These are phyloP conservation scores for Colletotrichum eremochloae DNA, from an alignment of 2,329 filamentous ascomycete species.

Conservation along the genomic window DNA sequence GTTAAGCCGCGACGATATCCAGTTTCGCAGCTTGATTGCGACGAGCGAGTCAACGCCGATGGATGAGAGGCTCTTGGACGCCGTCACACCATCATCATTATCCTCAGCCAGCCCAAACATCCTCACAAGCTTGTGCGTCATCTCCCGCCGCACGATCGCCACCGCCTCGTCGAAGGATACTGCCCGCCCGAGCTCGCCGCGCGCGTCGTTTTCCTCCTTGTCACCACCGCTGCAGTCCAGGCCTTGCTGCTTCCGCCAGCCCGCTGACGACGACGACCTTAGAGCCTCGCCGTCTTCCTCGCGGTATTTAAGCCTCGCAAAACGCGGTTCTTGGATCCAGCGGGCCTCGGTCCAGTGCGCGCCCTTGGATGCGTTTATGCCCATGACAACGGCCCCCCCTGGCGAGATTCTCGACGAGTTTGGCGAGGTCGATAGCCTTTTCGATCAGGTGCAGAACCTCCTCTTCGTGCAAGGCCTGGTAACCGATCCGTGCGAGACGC, in stretches of 20 bases:
- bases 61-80: conserved; percentile 31
- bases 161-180: conserved; percentile 7
- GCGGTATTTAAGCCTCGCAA: neutral
- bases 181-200: conserved; percentile 1
- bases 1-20: conserved; percentile 59
- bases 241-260: neutral
- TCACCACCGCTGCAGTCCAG: no score
- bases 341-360: conserved; percentile 4
- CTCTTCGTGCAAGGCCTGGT: neutral
- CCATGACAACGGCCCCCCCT: neutral
- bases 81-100: conserved; percentile 2
- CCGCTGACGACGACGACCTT: neutral
- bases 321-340: neutral
- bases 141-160: conserved; percentile 41
- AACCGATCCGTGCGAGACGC: neutral
- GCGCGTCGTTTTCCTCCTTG: neutral
- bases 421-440: neutral
- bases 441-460: neutral
- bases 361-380: neutral
- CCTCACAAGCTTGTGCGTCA: conserved; percentile 41
- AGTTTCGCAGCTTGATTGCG: conserved; percentile 55
- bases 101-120: conserved; percentile 7
- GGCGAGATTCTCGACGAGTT: neutral
- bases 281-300: neutral
- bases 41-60: conserved; percentile 46